Evolutionary conservation across 805 yeast species (phyloP).

Genomic region (Pichia cephalocereana): DNA sequence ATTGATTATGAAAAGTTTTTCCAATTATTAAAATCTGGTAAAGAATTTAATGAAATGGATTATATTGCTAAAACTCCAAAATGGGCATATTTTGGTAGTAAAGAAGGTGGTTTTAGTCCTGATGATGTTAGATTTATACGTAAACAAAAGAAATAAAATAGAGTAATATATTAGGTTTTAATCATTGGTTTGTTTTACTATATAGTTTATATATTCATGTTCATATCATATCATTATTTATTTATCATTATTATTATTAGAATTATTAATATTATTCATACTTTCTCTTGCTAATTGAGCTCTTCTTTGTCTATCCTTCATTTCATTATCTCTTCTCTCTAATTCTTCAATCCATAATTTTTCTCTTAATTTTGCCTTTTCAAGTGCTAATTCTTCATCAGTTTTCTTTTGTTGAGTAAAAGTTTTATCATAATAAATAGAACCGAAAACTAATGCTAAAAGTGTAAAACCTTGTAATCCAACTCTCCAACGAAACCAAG

Average conservation of each 20-base stretch:
- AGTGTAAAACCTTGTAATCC: constrained; percentile 78
- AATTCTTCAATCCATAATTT: constrained; percentile 81
- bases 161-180: not conserved
- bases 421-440: constrained; percentile 53
- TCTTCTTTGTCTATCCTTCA: constrained; percentile 56
- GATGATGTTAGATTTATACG: constrained; percentile 63
- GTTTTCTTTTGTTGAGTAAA: constrained; percentile 32
- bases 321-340: constrained; percentile 75
- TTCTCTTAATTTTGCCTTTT: constrained; percentile 81
- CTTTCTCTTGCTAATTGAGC: constrained; percentile 50
- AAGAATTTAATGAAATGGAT: constrained; percentile 67
- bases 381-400: constrained; percentile 57
- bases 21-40: constrained; percentile 52
- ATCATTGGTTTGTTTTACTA: no score
- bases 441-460: constrained; percentile 75
- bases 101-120: constrained; percentile 84
- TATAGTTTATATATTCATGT: no score
- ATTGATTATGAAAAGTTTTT: constrained; percentile 76
- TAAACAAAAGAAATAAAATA: constrained; percentile 45
- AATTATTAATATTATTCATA: not conserved
- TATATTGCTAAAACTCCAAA: constrained; percentile 74
- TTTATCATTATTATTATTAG: not conserved
- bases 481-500: constrained; percentile 85
- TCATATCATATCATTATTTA: not conserved
- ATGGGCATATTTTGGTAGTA: constrained; percentile 88